These are phyloP conservation scores for Hypoxylon lienhwacheense DNA, from an alignment of 495 filamentous ascomycete species.

Conservation along the genomic window DNA sequence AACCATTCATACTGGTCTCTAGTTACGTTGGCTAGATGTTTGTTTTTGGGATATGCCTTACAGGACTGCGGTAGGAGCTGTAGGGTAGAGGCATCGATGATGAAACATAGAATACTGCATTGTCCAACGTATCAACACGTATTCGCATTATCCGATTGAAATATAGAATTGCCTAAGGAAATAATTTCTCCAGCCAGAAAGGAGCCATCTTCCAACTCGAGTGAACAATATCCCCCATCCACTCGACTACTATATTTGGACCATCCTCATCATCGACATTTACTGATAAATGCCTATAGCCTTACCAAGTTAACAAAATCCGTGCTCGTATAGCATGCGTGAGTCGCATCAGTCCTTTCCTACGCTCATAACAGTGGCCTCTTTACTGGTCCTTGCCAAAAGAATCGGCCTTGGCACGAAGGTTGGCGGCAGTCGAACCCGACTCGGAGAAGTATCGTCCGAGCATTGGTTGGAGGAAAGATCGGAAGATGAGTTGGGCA, in stretches of 20 bases:
- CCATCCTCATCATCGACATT: not conserved
- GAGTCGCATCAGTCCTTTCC: slow-evolving; percentile 10
- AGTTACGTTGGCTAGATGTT: too few relatives aligned
- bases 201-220: slow-evolving; percentile 5
- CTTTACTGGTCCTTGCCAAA: slow-evolving; percentile 61
- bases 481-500: slow-evolving; percentile 94
- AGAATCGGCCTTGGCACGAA: slow-evolving; percentile 86
- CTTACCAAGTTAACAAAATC: slow-evolving; percentile 7
- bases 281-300: slow-evolving; percentile 11
- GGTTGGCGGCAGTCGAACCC: slow-evolving; percentile 80
- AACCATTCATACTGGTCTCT: too few relatives aligned
- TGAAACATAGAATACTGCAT: slow-evolving; percentile 3
- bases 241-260: slow-evolving; percentile 9
- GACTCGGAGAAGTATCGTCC: slow-evolving; percentile 80
- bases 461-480: slow-evolving; percentile 87
- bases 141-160: slow-evolving; percentile 20
- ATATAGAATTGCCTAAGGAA: slow-evolving; percentile 30
- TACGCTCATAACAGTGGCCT: slow-evolving; percentile 17
- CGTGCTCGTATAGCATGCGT: slow-evolving; percentile 23
- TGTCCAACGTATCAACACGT: slow-evolving; percentile 14
- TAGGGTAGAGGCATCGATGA: too few relatives aligned
- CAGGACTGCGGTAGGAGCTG: too few relatives aligned
- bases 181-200: slow-evolving; percentile 15
- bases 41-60: too few relatives aligned
- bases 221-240: slow-evolving; percentile 14